Percentiles rank a stretch among this genome's conserved stretches.
These are phyloP conservation scores for Stagonosporopsis rhizophila DNA, from an alignment of 2,329 filamentous ascomycete genomes.

Conservation along the genomic window DNA sequence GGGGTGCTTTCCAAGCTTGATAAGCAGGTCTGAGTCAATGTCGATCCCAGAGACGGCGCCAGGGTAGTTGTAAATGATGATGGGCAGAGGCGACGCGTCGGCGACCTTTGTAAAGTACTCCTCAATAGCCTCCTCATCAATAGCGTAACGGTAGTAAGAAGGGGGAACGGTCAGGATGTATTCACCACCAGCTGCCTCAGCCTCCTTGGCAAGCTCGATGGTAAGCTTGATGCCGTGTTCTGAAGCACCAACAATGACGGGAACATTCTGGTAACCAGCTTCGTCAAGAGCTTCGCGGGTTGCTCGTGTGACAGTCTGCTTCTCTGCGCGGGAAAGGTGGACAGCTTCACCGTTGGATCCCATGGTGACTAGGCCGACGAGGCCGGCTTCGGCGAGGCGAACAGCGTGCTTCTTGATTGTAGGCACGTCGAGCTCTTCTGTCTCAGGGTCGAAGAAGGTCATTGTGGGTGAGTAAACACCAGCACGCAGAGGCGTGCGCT, in stretches of 20 bases:
- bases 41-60: constrained; percentile 86
- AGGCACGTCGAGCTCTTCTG: constrained; percentile 83
- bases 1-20: constrained; percentile 77
- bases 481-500: constrained; percentile 70
- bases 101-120: constrained; percentile 79
- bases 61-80: constrained; percentile 91
- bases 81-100: constrained; percentile 75
- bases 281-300: constrained; percentile 83
- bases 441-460: constrained; percentile 86
- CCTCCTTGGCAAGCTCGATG: constrained; percentile 74
- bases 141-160: constrained; percentile 80
- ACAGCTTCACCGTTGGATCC: constrained; percentile 91
- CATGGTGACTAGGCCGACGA: constrained; percentile 84
- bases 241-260: constrained; percentile 81
- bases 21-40: constrained; percentile 87
- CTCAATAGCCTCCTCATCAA: constrained; percentile 75
- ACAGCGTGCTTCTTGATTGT: constrained; percentile 81
- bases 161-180: constrained; percentile 82
- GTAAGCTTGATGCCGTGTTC: constrained; percentile 83
- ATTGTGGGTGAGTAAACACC: constrained; percentile 89
- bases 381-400: constrained; percentile 76
- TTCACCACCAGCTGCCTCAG: constrained; percentile 74
- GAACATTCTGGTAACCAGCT: constrained; percentile 76
- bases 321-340: constrained; percentile 81
- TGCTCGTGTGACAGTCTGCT: constrained; percentile 74